phyloP scores from a whole-genome alignment of 495 filamentous ascomycete genomes.

The Astrocystis sublimbata region DNA sequence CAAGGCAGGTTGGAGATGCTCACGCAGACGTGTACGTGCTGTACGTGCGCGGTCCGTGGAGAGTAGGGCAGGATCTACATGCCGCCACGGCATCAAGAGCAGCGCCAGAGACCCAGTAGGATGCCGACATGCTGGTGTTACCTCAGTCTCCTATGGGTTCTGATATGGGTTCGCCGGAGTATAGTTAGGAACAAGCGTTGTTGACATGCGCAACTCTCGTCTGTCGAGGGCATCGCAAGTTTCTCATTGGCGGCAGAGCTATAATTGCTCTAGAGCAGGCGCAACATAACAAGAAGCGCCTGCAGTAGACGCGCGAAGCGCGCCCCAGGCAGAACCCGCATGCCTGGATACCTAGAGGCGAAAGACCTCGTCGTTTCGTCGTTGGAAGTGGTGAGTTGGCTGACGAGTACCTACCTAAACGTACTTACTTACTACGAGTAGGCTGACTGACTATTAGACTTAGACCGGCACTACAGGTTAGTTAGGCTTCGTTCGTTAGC shows the following conservation, averaged over 20 bases:
- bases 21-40: not conserved
- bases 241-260: not conserved
- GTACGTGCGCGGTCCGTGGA: not conserved
- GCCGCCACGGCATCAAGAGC: not conserved
- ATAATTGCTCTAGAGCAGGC: not conserved
- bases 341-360: too few relatives aligned
- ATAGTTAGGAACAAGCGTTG: slow-evolving; percentile 3
- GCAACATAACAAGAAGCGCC: slow-evolving; percentile 8
- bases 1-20: not conserved
- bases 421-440: not conserved
- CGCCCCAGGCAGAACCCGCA: not conserved
- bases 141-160: not conserved
- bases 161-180: not conserved
- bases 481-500: too few relatives aligned
- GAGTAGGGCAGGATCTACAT: not conserved
- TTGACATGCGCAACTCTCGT: not conserved
- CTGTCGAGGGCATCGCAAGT: not conserved
- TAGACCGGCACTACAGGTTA: too few relatives aligned
- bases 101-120: not conserved
- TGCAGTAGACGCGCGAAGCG: slow-evolving; percentile 10
- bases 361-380: too few relatives aligned
- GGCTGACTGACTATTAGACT: not conserved
- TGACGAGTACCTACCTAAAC: too few relatives aligned
- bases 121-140: not conserved
- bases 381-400: too few relatives aligned